Evolutionary conservation across 2,329 filamentous ascomycete genomes (phyloP).

Genomic region (Paecilomyces dactylethromorphus): DNA sequence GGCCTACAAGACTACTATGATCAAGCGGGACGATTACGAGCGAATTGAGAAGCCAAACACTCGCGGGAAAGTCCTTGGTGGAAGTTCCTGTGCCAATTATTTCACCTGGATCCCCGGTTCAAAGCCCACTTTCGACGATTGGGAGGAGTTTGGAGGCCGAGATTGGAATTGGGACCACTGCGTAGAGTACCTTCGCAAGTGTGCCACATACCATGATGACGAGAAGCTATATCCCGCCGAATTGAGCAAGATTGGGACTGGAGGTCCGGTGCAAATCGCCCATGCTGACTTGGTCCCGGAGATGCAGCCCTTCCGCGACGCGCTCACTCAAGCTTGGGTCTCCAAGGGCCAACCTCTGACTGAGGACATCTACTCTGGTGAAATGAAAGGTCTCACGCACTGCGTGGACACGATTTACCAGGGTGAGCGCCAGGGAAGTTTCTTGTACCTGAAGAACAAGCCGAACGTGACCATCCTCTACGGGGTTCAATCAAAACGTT

Average conservation of each 20-base stretch:
- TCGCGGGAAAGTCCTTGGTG: slow-evolving; percentile 53
- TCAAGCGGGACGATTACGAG: slow-evolving; percentile 50
- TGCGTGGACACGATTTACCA: slow-evolving; percentile 53
- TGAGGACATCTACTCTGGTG: slow-evolving; percentile 52
- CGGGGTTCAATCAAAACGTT: slow-evolving; percentile 44
- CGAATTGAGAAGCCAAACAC: slow-evolving; percentile 59
- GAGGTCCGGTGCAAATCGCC: slow-evolving; percentile 49
- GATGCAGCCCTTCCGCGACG: slow-evolving; percentile 41
- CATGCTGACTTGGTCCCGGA: slow-evolving; percentile 52
- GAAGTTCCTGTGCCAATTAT: slow-evolving; percentile 55
- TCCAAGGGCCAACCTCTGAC: slow-evolving; percentile 46
- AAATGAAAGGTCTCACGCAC: slow-evolving; percentile 48
- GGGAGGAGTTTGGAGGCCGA: slow-evolving; percentile 39
- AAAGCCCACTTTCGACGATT: slow-evolving; percentile 50
- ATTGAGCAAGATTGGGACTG: slow-evolving; percentile 43
- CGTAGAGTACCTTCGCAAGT: slow-evolving; percentile 49
- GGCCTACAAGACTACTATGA: slow-evolving; percentile 57
- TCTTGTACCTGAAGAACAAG: slow-evolving; percentile 47
- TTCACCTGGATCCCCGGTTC: slow-evolving; percentile 58
- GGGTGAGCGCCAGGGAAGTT: slow-evolving; percentile 49
- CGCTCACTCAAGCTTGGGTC: slow-evolving; percentile 46
- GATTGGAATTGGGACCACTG: slow-evolving; percentile 52
- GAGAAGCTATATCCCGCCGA: slow-evolving; percentile 39
- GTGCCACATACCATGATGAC: slow-evolving; percentile 54
- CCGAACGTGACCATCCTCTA: slow-evolving; percentile 46